Conservation (phyloP, 2,329 filamentous ascomycete species). For the Cladophialophora immunda region DNA sequence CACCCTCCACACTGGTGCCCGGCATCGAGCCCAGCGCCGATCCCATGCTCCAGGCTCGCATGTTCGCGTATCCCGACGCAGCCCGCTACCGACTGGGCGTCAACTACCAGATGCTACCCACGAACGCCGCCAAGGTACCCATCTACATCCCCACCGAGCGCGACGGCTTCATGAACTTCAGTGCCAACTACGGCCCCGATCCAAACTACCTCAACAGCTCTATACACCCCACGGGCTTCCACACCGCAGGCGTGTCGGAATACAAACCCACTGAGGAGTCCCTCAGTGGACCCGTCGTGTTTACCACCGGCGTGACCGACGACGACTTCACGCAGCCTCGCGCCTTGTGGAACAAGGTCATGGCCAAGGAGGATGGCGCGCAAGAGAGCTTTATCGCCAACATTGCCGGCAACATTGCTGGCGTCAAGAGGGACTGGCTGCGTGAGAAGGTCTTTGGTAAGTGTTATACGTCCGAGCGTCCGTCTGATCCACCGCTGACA, state of each 20-base stretch:
- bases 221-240: conserved; percentile 38
- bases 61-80: conserved; percentile 69
- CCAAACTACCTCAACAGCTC: conserved; percentile 61
- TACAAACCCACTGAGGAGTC: conserved; percentile 38
- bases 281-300: conserved; percentile 47
- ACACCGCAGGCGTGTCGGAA: conserved; percentile 34
- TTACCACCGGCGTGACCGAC: conserved; percentile 53
- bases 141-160: conserved; percentile 63
- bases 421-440: conserved; percentile 66
- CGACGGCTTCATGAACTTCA: conserved; percentile 49
- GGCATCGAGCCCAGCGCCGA: conserved; percentile 71
- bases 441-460: conserved; percentile 63
- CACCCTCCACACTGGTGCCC: conserved; percentile 70
- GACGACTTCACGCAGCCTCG: conserved; percentile 57
- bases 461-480: conserved; percentile 4
- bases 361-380: conserved; percentile 60
- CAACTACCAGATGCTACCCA: conserved; percentile 53
- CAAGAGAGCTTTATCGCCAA: conserved; percentile 70
- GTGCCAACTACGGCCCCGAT: conserved; percentile 66
- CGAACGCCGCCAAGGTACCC: conserved; percentile 45
- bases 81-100: conserved; percentile 51
- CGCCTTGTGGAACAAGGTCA: conserved; percentile 52
- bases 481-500: not conserved
- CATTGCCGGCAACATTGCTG: conserved; percentile 64
- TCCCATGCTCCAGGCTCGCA: conserved; percentile 67